These are phyloP conservation scores for Fraxinus albicans DNA, from an alignment of 305 asterid genomes.

Conservation along the genomic window DNA sequence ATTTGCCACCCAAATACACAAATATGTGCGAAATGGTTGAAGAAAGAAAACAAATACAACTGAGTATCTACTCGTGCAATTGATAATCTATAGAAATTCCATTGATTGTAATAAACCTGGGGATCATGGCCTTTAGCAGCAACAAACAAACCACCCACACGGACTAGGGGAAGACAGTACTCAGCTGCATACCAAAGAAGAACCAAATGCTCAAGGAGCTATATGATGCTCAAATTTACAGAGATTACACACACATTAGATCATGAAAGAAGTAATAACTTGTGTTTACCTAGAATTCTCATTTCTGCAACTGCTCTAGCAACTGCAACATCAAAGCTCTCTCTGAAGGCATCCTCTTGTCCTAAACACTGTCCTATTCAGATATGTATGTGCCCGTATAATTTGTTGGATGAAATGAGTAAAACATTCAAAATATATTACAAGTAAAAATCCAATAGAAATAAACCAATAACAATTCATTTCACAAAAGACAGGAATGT, in stretches of 20 bases:
- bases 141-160: constrained; percentile 91
- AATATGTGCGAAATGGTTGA: neutral
- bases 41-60: neutral
- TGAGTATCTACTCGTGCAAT: constrained; percentile 12
- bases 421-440: constrained; percentile 3
- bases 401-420: constrained; percentile 21
- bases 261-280: neutral
- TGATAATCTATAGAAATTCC: neutral
- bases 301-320: constrained; percentile 99
- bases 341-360: constrained; percentile 65
- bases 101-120: constrained; percentile 42
- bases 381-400: constrained; percentile 23
- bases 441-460: neutral
- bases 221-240: constrained; percentile 12
- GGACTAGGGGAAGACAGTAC: constrained; percentile 92
- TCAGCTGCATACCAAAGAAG: constrained; percentile 57
- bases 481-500: neutral
- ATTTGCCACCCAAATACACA: neutral
- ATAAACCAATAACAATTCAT: neutral
- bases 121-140: constrained; percentile 99
- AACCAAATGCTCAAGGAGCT: constrained; percentile 17
- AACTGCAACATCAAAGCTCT: constrained; percentile 79
- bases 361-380: constrained; percentile 66
- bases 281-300: constrained; percentile 75
- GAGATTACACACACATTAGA: neutral